These are phyloP conservation scores for Verbascum thapsus DNA, from an alignment of 257 asterid genomes.

Conservation along the genomic window DNA sequence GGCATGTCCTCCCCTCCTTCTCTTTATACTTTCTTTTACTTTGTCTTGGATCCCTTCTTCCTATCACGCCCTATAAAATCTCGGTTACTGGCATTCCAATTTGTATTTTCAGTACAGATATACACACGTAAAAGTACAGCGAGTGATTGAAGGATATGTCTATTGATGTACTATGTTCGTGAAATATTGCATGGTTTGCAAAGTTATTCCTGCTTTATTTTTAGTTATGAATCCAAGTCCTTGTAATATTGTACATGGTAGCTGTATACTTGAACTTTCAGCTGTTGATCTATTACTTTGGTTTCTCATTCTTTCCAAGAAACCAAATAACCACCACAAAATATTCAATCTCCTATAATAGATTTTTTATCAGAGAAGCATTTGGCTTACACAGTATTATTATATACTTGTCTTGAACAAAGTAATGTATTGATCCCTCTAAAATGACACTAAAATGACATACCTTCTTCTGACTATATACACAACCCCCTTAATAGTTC, in stretches of 20 bases:
- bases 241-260: not conserved
- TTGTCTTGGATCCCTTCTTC: not conserved
- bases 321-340: not conserved
- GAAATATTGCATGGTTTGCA: not conserved
- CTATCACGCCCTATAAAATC: not conserved
- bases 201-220: not conserved
- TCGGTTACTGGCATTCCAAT: not conserved
- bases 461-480: not conserved
- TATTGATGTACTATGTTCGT: too few relatives aligned
- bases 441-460: not conserved
- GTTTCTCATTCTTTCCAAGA: constrained; percentile 1
- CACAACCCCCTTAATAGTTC: too few relatives aligned
- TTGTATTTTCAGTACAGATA: too few relatives aligned
- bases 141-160: not conserved
- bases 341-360: not conserved
- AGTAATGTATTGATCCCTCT: not conserved
- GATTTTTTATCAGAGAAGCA: not conserved
- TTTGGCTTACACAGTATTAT: not conserved
- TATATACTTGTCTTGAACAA: not conserved
- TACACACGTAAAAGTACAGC: not conserved
- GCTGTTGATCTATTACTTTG: not conserved
- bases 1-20: not conserved
- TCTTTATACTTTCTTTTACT: not conserved
- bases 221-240: not conserved
- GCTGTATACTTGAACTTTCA: not conserved